These are phyloP conservation scores for Globisporangium apiculatum DNA, from an alignment of 352 stramenopile species.

Conservation along the genomic window DNA sequence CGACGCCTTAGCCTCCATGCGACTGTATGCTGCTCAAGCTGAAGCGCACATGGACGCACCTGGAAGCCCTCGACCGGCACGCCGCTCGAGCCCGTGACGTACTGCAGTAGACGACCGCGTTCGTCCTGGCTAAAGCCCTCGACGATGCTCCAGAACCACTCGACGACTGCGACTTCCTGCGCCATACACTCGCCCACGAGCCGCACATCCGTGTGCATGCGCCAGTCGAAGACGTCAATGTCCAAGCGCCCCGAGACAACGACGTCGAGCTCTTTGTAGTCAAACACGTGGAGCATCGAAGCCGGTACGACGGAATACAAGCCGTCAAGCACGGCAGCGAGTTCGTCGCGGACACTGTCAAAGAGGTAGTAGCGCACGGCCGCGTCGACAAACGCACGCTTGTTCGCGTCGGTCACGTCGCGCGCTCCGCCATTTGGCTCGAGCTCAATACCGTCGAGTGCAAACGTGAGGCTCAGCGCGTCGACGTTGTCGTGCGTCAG, in stretches of 20 bases:
- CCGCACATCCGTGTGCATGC: slow-evolving; percentile 57
- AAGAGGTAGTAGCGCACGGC: slow-evolving; percentile 95
- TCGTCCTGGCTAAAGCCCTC: slow-evolving; percentile 49
- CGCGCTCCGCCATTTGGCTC: slow-evolving; percentile 51
- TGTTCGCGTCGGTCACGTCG: slow-evolving; percentile 92
- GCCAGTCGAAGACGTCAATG: slow-evolving; percentile 89
- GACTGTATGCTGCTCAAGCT: neutral
- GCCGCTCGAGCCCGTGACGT: slow-evolving; percentile 73
- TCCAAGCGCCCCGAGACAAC: slow-evolving; percentile 57
- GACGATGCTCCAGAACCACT: slow-evolving; percentile 81
- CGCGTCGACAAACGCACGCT: slow-evolving; percentile 89
- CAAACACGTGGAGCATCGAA: slow-evolving; percentile 94
- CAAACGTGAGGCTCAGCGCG: slow-evolving; percentile 57
- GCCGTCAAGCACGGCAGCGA: slow-evolving; percentile 73
- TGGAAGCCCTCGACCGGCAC: slow-evolving; percentile 80
- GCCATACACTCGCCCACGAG: slow-evolving; percentile 18
- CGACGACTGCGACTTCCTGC: slow-evolving; percentile 36
- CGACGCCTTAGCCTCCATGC: slow-evolving; percentile 1
- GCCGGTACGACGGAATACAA: slow-evolving; percentile 95
- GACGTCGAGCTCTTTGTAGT: slow-evolving; percentile 96
- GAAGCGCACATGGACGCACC: slow-evolving; percentile 10
- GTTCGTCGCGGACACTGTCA: slow-evolving; percentile 85
- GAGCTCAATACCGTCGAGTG: slow-evolving; percentile 44
- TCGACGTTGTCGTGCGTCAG: slow-evolving; percentile 46
- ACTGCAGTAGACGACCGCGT: slow-evolving; percentile 71